Conservation (phyloP, 331 rosid genomes). For the Dryas integrifolia region DNA sequence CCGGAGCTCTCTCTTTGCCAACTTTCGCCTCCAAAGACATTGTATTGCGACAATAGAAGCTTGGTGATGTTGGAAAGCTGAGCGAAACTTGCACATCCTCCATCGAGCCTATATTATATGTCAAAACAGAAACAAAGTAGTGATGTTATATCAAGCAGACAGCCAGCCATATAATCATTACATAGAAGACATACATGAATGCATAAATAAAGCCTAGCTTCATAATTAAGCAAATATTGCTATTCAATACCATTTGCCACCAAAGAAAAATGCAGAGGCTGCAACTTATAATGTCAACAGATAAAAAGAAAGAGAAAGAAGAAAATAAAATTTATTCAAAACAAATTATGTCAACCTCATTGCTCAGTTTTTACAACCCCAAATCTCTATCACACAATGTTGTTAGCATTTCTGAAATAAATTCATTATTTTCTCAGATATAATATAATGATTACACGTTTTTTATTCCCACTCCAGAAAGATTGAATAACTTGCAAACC, state of each 20-base stretch:
- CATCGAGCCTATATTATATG: constrained; percentile 59
- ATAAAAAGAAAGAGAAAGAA: too few species aligned
- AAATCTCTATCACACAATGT: not conserved
- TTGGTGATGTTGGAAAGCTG: constrained; percentile 49
- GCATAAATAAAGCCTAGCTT: not conserved
- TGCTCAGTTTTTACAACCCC: not conserved
- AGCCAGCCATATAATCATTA: not conserved
- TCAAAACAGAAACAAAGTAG: constrained; percentile 12
- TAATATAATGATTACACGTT: too few species aligned
- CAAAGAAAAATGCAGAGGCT: too few species aligned
- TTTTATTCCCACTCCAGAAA: too few species aligned
- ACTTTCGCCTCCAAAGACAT: constrained; percentile 81
- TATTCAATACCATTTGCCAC: not conserved
- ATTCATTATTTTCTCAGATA: not conserved
- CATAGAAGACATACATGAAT: not conserved
- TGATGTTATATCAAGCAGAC: constrained; percentile 7
- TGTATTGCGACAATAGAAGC: constrained; percentile 72
- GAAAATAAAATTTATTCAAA: too few species aligned
- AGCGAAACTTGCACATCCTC: constrained; percentile 79
- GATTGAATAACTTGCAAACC: too few species aligned
- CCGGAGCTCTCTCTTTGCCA: constrained; percentile 79
- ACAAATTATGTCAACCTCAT: not conserved
- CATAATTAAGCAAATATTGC: not conserved
- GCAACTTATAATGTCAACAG: too few species aligned
- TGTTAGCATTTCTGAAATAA: too few species aligned